A percentile compares a stretch with the other conserved stretches of the same genome.
These are phyloP conservation scores for Malassezia restricta DNA, from an alignment of 1,284 basidiomycete genomes.

Conservation along the genomic window DNA sequence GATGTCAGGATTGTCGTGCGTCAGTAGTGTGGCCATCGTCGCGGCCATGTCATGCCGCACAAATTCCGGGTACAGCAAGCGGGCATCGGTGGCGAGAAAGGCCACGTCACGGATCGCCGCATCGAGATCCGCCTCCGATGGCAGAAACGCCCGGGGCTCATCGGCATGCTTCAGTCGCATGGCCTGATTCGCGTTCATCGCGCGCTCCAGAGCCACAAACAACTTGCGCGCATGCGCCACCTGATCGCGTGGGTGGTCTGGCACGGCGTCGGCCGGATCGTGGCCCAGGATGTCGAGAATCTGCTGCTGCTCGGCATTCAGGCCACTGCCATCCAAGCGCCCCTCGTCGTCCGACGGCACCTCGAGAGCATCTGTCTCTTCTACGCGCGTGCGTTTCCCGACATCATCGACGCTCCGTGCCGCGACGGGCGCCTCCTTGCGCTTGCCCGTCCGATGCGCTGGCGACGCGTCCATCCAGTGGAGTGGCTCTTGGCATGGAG, in stretches of 20 bases:
- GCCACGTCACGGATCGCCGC: constrained; percentile 64
- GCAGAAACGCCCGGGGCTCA: constrained; percentile 67
- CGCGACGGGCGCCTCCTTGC: not conserved
- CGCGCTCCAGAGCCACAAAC: constrained; percentile 70
- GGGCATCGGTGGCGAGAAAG: constrained; percentile 75
- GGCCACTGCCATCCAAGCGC: constrained; percentile 40
- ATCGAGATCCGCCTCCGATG: constrained; percentile 91
- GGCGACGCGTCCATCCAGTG: too few relatives aligned
- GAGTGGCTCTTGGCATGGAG: not conserved
- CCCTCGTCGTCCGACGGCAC: constrained; percentile 23
- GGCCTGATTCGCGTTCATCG: constrained; percentile 84
- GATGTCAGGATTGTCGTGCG: constrained; percentile 45
- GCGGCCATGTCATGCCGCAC: constrained; percentile 61
- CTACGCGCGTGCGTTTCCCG: not conserved
- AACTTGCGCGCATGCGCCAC: constrained; percentile 59
- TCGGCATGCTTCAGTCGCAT: constrained; percentile 55
- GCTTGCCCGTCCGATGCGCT: too few relatives aligned
- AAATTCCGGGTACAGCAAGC: constrained; percentile 76
- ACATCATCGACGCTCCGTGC: not conserved
- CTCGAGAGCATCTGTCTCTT: constrained; percentile 1
- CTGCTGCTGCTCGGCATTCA: constrained; percentile 33
- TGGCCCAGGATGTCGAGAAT: constrained; percentile 41
- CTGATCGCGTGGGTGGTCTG: constrained; percentile 3
- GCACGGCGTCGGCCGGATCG: not conserved
- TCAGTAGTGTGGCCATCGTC: constrained; percentile 65